Base-by-base conservation (phyloP, 768 basidiomycete genomes). In the Suillus bovinus region DNA sequence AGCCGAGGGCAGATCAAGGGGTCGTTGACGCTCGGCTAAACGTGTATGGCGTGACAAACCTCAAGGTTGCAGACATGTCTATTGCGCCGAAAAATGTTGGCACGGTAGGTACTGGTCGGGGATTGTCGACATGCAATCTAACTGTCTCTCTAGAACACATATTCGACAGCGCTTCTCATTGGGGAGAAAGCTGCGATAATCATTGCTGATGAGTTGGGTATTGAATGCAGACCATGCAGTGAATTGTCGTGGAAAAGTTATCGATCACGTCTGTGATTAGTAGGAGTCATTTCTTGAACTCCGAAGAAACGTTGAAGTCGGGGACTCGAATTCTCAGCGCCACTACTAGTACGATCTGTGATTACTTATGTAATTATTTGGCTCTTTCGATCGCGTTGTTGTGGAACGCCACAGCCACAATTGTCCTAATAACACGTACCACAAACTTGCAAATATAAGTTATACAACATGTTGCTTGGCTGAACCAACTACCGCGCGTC, bases 1-100 rank as follows among this genome's bases (percentile, higher is more conserved):
- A 85, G 68, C 79, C 85, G 2, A 79, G 81, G 22, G 78, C 82
- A 20, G 59, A 79, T 49, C 82, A 81, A 8, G 88, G 87, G 11
- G 88, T 89, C 4, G 84, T 90, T 10, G 86, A 90, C 66, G 55
- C 81, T 34, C 75, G 74, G 22, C 72, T 89, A 47, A 85, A 85
- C 63, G 87, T 90, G 16, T 88, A 89, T 64, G 86, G 86, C 0
- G 78, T 84, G 1, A 64, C 75, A 65, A 79, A 80, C 33, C 74
- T 90, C 57, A 87, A 89, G 69, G 80, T 90, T 29, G 86, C 84
- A 41, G 86, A 82, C 79, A 50, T 79, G 24, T 78, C 79, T 9
- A 74, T 78, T 57, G 66, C 69, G 8, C 78, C 79, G 2, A 53
- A 66, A 2, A 79, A 79, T 49, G 72, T 79, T 39, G 65, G 63